phyloP scores from a whole-genome alignment of 2,329 filamentous ascomycete genomes.

The Verticillium nubilum region DNA sequence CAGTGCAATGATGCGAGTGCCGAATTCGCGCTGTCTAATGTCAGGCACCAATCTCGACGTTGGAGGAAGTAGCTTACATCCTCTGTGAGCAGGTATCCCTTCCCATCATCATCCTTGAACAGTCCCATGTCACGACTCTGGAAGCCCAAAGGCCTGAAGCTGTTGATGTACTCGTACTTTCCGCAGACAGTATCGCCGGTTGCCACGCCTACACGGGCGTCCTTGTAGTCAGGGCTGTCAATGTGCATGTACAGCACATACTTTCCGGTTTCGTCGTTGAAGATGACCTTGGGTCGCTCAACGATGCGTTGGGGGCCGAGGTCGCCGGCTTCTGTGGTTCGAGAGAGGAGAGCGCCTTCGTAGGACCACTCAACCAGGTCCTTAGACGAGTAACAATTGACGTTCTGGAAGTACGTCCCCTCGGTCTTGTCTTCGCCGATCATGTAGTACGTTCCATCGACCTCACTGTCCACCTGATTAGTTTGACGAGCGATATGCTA shows the following conservation, averaged over 20 bases:
- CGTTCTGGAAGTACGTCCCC: constrained; percentile 55
- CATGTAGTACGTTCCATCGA: constrained; percentile 56
- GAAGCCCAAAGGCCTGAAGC: constrained; percentile 26
- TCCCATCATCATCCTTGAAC: constrained; percentile 57
- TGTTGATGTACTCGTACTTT: constrained; percentile 36
- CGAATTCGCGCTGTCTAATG: constrained; percentile 7
- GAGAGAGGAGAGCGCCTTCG: constrained; percentile 52
- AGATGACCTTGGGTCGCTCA: constrained; percentile 64
- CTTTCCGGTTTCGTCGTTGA: constrained; percentile 56
- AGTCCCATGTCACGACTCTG: constrained; percentile 49
- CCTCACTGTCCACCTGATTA: constrained; percentile 23
- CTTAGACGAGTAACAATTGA: constrained; percentile 62
- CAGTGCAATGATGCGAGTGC: constrained; percentile 46
- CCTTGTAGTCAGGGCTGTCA: constrained; percentile 54
- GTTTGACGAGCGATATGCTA: neutral
- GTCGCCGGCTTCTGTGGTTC: constrained; percentile 42
- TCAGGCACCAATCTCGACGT: neutral
- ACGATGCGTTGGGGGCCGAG: constrained; percentile 58
- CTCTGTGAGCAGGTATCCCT: constrained; percentile 56
- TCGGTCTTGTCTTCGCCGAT: constrained; percentile 65
- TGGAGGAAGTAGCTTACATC: constrained; percentile 25
- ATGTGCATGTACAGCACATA: constrained; percentile 70
- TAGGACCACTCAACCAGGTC: constrained; percentile 61
- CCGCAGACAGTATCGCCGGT: constrained; percentile 55
- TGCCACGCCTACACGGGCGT: constrained; percentile 61